phyloP scores from a whole-genome alignment of 129 eudicot genomes.

The Erigeron canadensis region DNA sequence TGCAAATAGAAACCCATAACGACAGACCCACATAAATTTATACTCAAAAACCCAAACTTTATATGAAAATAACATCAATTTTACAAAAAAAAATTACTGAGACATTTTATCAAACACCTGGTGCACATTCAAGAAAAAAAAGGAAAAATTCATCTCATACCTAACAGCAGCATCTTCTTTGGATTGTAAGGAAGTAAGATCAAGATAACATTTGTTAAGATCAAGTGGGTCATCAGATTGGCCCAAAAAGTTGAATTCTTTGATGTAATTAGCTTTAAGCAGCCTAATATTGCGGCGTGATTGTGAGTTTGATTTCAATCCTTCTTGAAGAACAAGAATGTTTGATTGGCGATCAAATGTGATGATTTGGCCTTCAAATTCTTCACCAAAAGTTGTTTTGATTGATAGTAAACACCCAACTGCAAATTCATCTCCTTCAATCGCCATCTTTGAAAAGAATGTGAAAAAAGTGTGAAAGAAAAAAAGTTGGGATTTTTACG shows the following conservation, averaged over 20 bases:
- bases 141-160: slow-evolving; percentile 21
- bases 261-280: slow-evolving; percentile 83
- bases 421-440: slow-evolving; percentile 82
- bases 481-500: too few species aligned
- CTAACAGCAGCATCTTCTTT: slow-evolving; percentile 80
- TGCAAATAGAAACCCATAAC: not conserved
- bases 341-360: slow-evolving; percentile 74
- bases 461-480: too few species aligned
- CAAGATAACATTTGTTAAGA: slow-evolving; percentile 60
- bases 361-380: slow-evolving; percentile 82
- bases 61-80: not conserved
- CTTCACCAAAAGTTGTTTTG: slow-evolving; percentile 87
- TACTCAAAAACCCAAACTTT: too few species aligned
- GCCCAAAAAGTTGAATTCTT: slow-evolving; percentile 70
- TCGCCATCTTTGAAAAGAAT: slow-evolving; percentile 31
- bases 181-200: slow-evolving; percentile 70
- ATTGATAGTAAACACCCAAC: slow-evolving; percentile 76
- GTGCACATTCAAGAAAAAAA: slow-evolving; percentile 8
- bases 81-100: not conserved
- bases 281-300: slow-evolving; percentile 74
- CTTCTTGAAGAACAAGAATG: slow-evolving; percentile 91
- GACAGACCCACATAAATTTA: not conserved
- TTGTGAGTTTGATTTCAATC: slow-evolving; percentile 52
- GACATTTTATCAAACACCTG: slow-evolving; percentile 12
- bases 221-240: slow-evolving; percentile 86